These are phyloP conservation scores for Microbotryomycetes sp. DNA, from an alignment of 1,284 basidiomycete species.

Conservation along the genomic window DNA sequence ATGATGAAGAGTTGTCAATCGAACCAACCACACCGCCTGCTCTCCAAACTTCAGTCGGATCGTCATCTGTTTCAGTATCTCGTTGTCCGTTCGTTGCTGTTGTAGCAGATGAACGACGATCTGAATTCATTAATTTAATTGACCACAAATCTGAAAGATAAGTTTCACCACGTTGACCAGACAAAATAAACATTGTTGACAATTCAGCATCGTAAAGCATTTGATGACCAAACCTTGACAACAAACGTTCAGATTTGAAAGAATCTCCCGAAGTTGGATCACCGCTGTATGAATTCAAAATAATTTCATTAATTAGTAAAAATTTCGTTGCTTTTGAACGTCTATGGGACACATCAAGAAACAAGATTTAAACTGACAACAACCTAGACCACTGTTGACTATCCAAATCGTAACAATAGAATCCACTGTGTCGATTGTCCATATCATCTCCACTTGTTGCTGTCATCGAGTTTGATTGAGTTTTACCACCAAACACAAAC, in stretches of 20 bases:
- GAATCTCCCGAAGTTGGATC: constrained; percentile 31
- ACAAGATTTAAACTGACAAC: constrained; percentile 24
- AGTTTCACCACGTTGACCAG: constrained; percentile 40
- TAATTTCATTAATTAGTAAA: not conserved
- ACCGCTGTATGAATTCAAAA: constrained; percentile 32
- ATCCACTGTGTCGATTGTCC: constrained; percentile 39
- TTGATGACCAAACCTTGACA: constrained; percentile 40
- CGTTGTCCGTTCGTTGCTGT: too few species aligned
- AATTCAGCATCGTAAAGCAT: constrained; percentile 39
- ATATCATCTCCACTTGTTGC: constrained; percentile 11
- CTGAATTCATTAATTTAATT: constrained; percentile 2
- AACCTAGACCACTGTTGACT: constrained; percentile 38
- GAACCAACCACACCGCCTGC: not conserved
- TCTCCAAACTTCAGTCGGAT: not conserved
- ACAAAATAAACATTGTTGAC: constrained; percentile 40
- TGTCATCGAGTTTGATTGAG: constrained; percentile 30
- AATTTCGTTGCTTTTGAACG: too few species aligned
- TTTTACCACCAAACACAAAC: constrained; percentile 44
- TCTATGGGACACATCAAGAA: too few species aligned
- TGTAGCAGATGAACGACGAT: not conserved
- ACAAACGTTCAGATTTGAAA: constrained; percentile 31
- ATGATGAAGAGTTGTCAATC: not conserved
- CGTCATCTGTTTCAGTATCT: not conserved
- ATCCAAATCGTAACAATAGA: constrained; percentile 42
- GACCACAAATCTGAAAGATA: constrained; percentile 41